Percentiles rank a stretch among this genome's conserved stretches.
Conservation (phyloP, 495 filamentous ascomycete species). For the Trypethelium eluteriae region DNA sequence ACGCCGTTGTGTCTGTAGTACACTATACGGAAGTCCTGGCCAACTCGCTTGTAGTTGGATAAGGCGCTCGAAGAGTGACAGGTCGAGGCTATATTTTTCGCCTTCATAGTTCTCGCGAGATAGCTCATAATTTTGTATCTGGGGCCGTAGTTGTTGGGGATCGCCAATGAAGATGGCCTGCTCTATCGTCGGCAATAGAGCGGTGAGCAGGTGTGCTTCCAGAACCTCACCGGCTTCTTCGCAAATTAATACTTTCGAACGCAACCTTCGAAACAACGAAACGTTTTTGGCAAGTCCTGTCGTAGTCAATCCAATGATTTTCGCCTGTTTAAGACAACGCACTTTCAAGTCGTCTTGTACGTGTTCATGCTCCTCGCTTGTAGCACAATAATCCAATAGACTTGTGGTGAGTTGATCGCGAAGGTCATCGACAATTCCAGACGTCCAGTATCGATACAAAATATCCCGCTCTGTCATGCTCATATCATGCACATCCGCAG, state of each 20-base stretch:
- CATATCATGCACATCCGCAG: slow-evolving; percentile 21
- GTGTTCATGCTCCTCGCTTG: slow-evolving; percentile 34
- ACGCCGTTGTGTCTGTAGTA: slow-evolving; percentile 59
- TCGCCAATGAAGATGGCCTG: slow-evolving; percentile 73
- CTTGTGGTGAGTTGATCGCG: slow-evolving; percentile 32
- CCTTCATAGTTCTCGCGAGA: slow-evolving; percentile 51
- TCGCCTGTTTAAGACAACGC: slow-evolving; percentile 44
- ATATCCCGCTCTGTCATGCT: slow-evolving; percentile 23
- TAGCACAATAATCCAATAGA: slow-evolving; percentile 30
- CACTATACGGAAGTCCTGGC: slow-evolving; percentile 46
- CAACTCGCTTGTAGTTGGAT: slow-evolving; percentile 39
- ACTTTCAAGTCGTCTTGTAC: slow-evolving; percentile 45
- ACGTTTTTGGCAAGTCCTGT: slow-evolving; percentile 63
- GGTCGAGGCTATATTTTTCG: slow-evolving; percentile 52
- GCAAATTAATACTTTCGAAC: slow-evolving; percentile 60
- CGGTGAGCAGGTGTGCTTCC: slow-evolving; percentile 61
- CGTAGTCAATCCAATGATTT: slow-evolving; percentile 72
- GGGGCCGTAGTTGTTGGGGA: slow-evolving; percentile 64
- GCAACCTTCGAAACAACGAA: slow-evolving; percentile 50
- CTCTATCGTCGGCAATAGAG: slow-evolving; percentile 61
- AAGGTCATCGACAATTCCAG: slow-evolving; percentile 35
- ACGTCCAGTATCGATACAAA: slow-evolving; percentile 40
- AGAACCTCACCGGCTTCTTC: slow-evolving; percentile 77
- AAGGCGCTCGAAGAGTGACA: slow-evolving; percentile 63
- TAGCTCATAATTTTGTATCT: slow-evolving; percentile 58